These are phyloP conservation scores for Hordeum marinum DNA, from an alignment of 176 grass and related monocot genomes.

Conservation along the genomic window DNA sequence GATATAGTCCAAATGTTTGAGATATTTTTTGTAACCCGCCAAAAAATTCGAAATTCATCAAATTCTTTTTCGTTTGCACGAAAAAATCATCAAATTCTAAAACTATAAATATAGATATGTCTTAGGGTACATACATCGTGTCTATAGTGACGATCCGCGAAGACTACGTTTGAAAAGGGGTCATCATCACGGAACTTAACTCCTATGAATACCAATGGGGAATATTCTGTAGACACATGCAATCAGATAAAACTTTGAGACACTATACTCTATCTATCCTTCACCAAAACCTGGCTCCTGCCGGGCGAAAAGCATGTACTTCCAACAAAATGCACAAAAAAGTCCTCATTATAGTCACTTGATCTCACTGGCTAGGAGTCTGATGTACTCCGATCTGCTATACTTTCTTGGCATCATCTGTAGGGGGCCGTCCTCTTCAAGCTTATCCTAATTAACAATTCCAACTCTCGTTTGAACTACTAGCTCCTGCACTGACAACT, in stretches of 20 bases:
- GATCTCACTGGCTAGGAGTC: slow-evolving; percentile 3
- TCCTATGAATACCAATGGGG: background rate
- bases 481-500: background rate
- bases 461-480: slow-evolving; percentile 1
- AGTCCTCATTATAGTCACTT: slow-evolving; percentile 15
- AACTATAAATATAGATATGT: too few relatives aligned
- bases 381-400: slow-evolving; percentile 18
- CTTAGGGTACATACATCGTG: too few relatives aligned
- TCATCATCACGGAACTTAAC: background rate
- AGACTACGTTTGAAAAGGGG: background rate
- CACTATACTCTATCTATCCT: background rate
- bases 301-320: slow-evolving; percentile 21
- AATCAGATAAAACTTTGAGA: background rate
- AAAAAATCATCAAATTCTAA: too few relatives aligned
- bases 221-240: slow-evolving; percentile 1
- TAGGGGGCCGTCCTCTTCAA: background rate
- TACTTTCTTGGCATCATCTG: slow-evolving; percentile 35
- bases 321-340: slow-evolving; percentile 26
- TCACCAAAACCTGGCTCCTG: slow-evolving; percentile 18
- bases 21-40: too few relatives aligned
- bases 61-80: too few relatives aligned
- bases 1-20: too few relatives aligned
- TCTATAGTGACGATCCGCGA: background rate
- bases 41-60: too few relatives aligned
- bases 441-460: slow-evolving; percentile 16